These are phyloP conservation scores for Zygosaccharomyces sapae DNA, from an alignment of 1,139 yeast genomes.

Conservation along the genomic window DNA sequence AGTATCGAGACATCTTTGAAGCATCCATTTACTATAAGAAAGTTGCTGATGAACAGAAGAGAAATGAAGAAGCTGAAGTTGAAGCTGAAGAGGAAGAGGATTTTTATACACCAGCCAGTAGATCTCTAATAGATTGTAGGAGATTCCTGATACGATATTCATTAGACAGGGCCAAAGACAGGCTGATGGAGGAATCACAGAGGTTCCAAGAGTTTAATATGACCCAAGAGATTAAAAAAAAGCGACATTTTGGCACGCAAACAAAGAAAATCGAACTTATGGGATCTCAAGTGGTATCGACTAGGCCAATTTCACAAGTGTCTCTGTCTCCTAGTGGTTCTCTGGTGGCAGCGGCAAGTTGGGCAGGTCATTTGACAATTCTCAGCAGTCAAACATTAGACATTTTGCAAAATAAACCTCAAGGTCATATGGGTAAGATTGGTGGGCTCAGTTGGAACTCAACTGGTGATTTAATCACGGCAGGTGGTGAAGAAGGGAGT, in stretches of 20 bases:
- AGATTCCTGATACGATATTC: constrained; percentile 50
- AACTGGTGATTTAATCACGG: constrained; percentile 36
- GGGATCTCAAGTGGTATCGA: constrained; percentile 69
- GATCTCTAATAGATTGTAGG: constrained; percentile 54
- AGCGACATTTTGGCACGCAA: constrained; percentile 45
- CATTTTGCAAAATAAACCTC: constrained; percentile 28
- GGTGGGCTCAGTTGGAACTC: constrained; percentile 69
- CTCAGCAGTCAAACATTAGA: constrained; percentile 43
- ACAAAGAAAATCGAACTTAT: constrained; percentile 44
- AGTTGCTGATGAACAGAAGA: constrained; percentile 9
- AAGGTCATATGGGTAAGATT: constrained; percentile 55
- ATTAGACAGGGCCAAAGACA: constrained; percentile 41
- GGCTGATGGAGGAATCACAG: constrained; percentile 37
- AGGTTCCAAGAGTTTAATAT: constrained; percentile 17
- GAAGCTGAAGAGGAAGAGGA: constrained; percentile 49
- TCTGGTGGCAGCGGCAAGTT: constrained; percentile 65
- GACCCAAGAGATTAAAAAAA: constrained; percentile 39
- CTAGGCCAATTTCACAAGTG: constrained; percentile 64
- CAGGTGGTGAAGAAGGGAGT: constrained; percentile 67
- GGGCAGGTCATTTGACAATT: constrained; percentile 72
- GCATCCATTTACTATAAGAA: constrained; percentile 27
- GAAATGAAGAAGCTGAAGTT: constrained; percentile 28
- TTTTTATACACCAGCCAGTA: constrained; percentile 76
- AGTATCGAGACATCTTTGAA: constrained; percentile 23
- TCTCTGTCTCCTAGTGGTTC: constrained; percentile 41